phyloP scores from a whole-genome alignment of 2,329 filamentous ascomycete species.

The Diaporthe sp. region DNA sequence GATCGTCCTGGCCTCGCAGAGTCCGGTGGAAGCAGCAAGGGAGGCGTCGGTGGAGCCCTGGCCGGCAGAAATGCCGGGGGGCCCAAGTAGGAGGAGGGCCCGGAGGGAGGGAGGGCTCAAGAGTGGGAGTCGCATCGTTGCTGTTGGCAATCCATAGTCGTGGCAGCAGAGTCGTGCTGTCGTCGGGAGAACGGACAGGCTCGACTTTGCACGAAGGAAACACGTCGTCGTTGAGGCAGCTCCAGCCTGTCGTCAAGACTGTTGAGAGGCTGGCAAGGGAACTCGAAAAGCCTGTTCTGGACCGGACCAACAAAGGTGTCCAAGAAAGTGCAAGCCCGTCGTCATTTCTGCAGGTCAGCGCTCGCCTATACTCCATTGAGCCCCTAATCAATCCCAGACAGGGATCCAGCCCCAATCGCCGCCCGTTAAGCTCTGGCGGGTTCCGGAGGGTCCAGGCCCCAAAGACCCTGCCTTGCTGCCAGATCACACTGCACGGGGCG shows the following conservation, averaged over 20 bases:
- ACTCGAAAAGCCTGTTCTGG: slow-evolving; percentile 3
- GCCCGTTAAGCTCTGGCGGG: slow-evolving; percentile 18
- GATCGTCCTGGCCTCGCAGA: slow-evolving; percentile 74
- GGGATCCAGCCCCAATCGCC: slow-evolving; percentile 25
- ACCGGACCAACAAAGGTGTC: slow-evolving; percentile 17
- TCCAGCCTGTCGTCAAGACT: slow-evolving; percentile 23
- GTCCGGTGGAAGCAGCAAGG: slow-evolving; percentile 44
- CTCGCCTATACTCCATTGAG: slow-evolving; percentile 15
- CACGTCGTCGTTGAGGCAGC: background rate
- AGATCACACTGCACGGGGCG: slow-evolving; percentile 20
- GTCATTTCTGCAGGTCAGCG: slow-evolving; percentile 34
- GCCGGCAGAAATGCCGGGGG: slow-evolving; percentile 9
- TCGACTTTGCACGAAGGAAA: background rate
- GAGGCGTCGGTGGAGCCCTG: slow-evolving; percentile 29
- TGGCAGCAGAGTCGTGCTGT: background rate
- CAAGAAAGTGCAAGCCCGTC: slow-evolving; percentile 31
- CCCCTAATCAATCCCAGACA: slow-evolving; percentile 32
- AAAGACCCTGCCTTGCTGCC: slow-evolving; percentile 17
- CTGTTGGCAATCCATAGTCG: slow-evolving; percentile 41
- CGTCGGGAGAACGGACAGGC: slow-evolving; percentile 4
- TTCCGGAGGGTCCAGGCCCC: slow-evolving; percentile 17
- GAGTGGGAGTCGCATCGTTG: slow-evolving; percentile 37
- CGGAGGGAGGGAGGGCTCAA: slow-evolving; percentile 21
- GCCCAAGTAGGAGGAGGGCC: slow-evolving; percentile 25
- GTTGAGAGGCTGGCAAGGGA: slow-evolving; percentile 5